Conservation (phyloP, 2,329 filamentous ascomycete genomes). For the Ceratocystis colombiana region DNA sequence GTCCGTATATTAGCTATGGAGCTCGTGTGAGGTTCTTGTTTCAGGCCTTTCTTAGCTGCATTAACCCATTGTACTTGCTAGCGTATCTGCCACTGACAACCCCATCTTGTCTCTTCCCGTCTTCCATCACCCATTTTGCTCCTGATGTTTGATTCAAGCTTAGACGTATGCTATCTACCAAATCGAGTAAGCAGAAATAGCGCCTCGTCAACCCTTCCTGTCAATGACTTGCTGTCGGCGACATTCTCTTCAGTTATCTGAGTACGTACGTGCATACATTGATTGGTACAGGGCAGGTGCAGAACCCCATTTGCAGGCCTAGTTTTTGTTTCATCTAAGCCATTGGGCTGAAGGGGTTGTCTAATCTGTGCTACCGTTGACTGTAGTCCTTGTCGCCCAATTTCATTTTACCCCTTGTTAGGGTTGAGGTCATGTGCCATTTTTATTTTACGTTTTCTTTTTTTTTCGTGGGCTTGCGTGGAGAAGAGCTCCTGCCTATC, state of each 20-base stretch:
- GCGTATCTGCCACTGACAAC: not conserved
- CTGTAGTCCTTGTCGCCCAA: not conserved
- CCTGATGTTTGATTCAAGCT: not conserved
- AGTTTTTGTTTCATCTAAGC: not conserved
- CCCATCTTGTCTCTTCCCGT: not conserved
- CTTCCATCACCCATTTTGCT: not conserved
- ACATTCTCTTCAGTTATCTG: not conserved
- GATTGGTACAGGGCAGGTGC: not conserved
- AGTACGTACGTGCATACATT: not conserved
- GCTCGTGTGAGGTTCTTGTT: not conserved
- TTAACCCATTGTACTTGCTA: not conserved
- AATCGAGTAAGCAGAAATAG: not conserved
- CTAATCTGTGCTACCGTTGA: not conserved
- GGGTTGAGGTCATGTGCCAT: not conserved
- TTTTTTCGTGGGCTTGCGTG: not conserved
- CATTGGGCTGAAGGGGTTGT: not conserved
- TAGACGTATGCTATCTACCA: not conserved
- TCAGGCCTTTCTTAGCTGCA: conserved; percentile 2
- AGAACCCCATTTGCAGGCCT: not conserved
- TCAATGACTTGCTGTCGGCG: not conserved
- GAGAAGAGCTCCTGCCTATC: not conserved
- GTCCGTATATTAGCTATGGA: not conserved
- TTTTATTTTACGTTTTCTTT: not conserved
- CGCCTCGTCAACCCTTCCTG: not conserved
- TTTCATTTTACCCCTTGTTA: not conserved